These are phyloP conservation scores for Chytriomyces hyalinus DNA, from an alignment of 192 early-diverging fungal genomes.

Conservation along the genomic window DNA sequence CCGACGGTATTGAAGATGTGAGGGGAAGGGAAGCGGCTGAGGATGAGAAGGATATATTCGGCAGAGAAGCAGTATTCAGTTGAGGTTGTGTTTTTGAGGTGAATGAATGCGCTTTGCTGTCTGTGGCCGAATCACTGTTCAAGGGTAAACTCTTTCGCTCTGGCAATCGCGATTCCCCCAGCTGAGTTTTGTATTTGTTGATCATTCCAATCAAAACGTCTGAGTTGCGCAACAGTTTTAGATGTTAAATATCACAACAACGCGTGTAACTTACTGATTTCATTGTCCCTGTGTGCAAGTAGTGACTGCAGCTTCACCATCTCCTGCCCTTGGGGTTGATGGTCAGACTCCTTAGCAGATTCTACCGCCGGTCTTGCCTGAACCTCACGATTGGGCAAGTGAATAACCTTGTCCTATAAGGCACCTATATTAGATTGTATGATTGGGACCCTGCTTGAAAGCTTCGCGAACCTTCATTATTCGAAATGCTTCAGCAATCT, in stretches of 20 bases:
- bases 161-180: slow-evolving; percentile 27
- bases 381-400: no score
- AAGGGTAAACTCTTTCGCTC: slow-evolving; percentile 16
- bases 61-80: neutral
- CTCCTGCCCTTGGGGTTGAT: slow-evolving; percentile 12
- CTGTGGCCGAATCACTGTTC: neutral
- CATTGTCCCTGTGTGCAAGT: slow-evolving; percentile 60
- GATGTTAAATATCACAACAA: slow-evolving; percentile 1
- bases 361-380: no score
- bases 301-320: slow-evolving; percentile 43
- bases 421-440: no score
- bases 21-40: slow-evolving; percentile 1
- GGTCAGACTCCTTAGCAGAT: no score
- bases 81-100: neutral
- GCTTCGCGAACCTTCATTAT: slow-evolving; percentile 44
- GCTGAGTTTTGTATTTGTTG: slow-evolving; percentile 50
- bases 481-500: slow-evolving; percentile 55
- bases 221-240: slow-evolving; percentile 6
- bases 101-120: neutral
- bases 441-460: no score
- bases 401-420: no score
- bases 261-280: slow-evolving; percentile 56
- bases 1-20: neutral
- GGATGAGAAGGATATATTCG: neutral
- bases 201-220: slow-evolving; percentile 62